Evolutionary conservation across 2,329 filamentous ascomycete species (phyloP), one percentile per base, ranked within the genome.

Genomic region (Aspergillus aculeatinus): DNA sequence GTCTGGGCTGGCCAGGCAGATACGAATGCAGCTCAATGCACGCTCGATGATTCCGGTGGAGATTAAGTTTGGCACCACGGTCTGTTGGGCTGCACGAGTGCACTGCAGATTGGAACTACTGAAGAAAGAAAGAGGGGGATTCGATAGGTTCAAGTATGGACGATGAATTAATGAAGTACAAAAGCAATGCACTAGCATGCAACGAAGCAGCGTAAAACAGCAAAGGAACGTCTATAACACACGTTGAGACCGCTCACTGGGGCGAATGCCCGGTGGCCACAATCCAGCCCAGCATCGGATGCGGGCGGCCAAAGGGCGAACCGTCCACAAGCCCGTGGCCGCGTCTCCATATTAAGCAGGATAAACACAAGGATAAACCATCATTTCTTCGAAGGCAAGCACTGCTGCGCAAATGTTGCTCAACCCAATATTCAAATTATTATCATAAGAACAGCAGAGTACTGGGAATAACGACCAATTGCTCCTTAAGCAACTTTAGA

Each of bases 371-470:
- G 60, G 16, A 19, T 44, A 65, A 67, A 62, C 67, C 61, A 67
- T 63, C 65, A 65, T 67, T 61, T 62, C 61, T 55, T 56, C 60
- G 64, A 65, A 64, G 64, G 63, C 67, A 60, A 63, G 62, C 64
- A 59, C 63, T 68, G 57, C 63, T 65, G n/a, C 62, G 61, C 61
- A 65, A 69, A 70, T 65, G 63, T 68, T 72, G 68, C 68, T 67
- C 69, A 72, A 65, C 63, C 68, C 53, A 62, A 70, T 69, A 69
- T 71, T 68, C 64, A 71, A 44, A 74, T 77, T 77, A 77, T 76
- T 77, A 77, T 76, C 73, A 74, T 76, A 67, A 75, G 71, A 72
- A 72, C 68, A 66, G 66, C 70, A 70, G 64, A 65, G 64, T 67
- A 74, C 65, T 64, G 67, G 60, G 68, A 70, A 65, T 67, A 62